These are phyloP conservation scores for Rubia peregrina DNA, from an alignment of 305 asterid species.

Conservation along the genomic window DNA sequence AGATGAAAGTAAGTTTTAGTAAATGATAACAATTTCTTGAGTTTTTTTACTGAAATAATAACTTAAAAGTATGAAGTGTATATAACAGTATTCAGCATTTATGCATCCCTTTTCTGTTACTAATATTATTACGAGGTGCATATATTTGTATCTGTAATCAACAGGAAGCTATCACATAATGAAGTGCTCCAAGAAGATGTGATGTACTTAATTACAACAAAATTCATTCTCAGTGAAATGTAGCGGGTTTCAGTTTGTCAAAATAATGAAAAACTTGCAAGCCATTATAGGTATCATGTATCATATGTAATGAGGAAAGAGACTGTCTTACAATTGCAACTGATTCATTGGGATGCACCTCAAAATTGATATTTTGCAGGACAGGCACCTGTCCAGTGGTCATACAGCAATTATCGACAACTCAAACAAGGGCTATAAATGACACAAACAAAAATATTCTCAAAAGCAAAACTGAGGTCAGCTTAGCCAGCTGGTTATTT, in stretches of 20 bases:
- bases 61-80: not conserved
- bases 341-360: slow-evolving; percentile 78
- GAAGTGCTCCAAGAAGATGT: not conserved
- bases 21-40: slow-evolving; percentile 14
- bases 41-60: not conserved
- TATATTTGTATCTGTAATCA: not conserved
- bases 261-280: not conserved
- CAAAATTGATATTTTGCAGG: slow-evolving; percentile 53
- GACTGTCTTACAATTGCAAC: slow-evolving; percentile 75
- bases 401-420: slow-evolving; percentile 3
- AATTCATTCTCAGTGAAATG: not conserved
- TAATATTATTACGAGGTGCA: not conserved
- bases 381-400: slow-evolving; percentile 54
- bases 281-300: slow-evolving; percentile 4
- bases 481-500: not conserved
- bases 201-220: not conserved
- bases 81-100: not conserved
- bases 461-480: not conserved
- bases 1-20: slow-evolving; percentile 16
- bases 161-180: not conserved
- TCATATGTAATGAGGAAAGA: slow-evolving; percentile 8
- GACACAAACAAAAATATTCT: not conserved
- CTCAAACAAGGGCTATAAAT: not conserved
- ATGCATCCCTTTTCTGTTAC: not conserved
- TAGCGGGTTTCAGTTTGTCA: not conserved